These are phyloP conservation scores for Phaeosphaeria sp. DNA, from an alignment of 2,329 filamentous ascomycete genomes.

Conservation along the genomic window DNA sequence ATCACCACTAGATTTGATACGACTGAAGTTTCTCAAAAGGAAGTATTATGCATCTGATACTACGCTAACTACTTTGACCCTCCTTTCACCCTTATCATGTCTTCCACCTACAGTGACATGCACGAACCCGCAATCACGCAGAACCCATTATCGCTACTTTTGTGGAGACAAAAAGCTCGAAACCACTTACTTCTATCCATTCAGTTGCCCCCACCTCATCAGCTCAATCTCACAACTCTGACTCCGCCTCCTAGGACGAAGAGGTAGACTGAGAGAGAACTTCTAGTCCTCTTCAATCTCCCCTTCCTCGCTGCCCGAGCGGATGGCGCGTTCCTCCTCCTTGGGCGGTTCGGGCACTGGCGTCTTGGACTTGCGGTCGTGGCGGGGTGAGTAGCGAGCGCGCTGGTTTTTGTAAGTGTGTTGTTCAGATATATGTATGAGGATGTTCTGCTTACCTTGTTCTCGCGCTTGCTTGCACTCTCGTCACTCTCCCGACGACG, in stretches of 20 bases:
- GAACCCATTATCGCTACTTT: background rate
- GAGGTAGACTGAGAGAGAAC: constrained; percentile 1
- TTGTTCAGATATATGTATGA: background rate
- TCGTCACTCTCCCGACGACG: constrained; percentile 78
- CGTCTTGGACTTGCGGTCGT: constrained; percentile 66
- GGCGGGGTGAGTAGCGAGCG: constrained; percentile 60
- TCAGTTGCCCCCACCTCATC: background rate
- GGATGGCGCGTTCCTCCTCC: constrained; percentile 70
- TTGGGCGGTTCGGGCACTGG: constrained; percentile 52
- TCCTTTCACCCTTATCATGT: background rate
- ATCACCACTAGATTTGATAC: background rate
- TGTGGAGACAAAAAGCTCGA: background rate
- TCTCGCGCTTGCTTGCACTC: constrained; percentile 50
- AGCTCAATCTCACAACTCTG: background rate
- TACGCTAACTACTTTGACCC: background rate
- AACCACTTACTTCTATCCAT: background rate
- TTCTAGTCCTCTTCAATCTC: constrained; percentile 83
- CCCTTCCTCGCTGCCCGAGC: constrained; percentile 93
- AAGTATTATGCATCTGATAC: background rate
- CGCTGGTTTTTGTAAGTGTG: constrained; percentile 33
- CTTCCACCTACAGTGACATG: background rate
- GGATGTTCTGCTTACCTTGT: constrained; percentile 47
- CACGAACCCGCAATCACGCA: background rate
- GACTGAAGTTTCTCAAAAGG: background rate
- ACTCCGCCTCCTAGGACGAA: background rate